Conservation (phyloP, 1,284 basidiomycete genomes). For the Microbotryum lychnidis-dioicae region DNA sequence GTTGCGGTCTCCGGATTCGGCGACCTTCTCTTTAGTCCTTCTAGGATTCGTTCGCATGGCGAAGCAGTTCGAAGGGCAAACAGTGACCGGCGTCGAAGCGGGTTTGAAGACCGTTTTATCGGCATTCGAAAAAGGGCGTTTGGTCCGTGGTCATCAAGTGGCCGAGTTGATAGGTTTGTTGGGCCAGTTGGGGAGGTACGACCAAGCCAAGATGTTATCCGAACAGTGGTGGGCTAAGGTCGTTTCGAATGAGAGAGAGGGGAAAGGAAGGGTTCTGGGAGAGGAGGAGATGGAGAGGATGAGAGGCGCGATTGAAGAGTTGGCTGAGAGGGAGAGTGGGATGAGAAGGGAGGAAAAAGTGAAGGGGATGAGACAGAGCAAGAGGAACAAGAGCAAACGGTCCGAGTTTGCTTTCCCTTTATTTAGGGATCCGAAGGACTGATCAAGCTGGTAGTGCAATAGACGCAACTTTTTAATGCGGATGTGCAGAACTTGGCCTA, state of each 20-base stretch:
- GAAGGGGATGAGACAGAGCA: too few species aligned
- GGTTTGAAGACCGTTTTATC: neutral
- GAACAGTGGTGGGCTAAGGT: conserved; percentile 1
- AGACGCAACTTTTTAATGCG: too few species aligned
- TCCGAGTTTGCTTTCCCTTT: too few species aligned
- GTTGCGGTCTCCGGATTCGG: conserved; percentile 4
- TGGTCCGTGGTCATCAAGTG: neutral
- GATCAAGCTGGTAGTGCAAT: too few species aligned
- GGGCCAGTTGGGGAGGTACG: neutral
- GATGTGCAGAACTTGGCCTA: too few species aligned
- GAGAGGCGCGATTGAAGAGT: too few species aligned
- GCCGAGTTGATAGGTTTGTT: neutral
- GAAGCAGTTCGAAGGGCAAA: neutral
- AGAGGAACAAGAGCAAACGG: too few species aligned
- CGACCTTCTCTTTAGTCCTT: conserved; percentile 24
- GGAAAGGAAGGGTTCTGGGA: too few species aligned
- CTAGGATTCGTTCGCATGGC: conserved; percentile 20
- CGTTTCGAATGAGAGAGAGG: neutral
- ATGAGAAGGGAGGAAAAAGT: too few species aligned
- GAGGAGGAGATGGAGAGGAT: too few species aligned
- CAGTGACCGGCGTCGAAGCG: neutral
- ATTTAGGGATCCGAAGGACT: too few species aligned
- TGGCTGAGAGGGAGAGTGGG: too few species aligned
- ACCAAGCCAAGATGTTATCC: neutral
- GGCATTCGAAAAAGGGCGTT: neutral